Percentiles rank a stretch among this genome's conserved stretches.
phyloP scores from a whole-genome alignment of 2,329 filamentous ascomycete genomes.

The Nemania sp. region DNA sequence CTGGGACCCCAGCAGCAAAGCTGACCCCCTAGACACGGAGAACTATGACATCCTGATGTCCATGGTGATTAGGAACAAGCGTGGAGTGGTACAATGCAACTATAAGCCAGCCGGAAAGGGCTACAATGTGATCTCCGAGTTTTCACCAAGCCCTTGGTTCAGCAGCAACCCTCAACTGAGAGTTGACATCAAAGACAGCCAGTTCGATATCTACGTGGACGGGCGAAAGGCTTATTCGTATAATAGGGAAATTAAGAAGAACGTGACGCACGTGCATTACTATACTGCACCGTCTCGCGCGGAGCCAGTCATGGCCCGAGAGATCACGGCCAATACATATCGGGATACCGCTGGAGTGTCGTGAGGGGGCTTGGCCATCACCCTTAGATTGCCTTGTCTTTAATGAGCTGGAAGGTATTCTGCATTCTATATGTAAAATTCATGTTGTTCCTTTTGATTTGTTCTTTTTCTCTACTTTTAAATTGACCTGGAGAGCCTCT shows the following conservation, averaged over 20 bases:
- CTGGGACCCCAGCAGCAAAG: slow-evolving; percentile 12
- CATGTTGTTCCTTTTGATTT: too few relatives aligned
- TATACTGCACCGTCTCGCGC: slow-evolving; percentile 15
- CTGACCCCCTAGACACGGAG: slow-evolving; percentile 18
- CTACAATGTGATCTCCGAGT: slow-evolving; percentile 15
- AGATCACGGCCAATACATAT: slow-evolving; percentile 21
- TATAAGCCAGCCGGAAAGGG: slow-evolving; percentile 17
- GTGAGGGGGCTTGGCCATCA: not conserved
- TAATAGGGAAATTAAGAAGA: slow-evolving; percentile 18
- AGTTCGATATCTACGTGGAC: slow-evolving; percentile 20
- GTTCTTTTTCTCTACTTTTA: too few relatives aligned
- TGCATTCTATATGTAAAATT: too few relatives aligned
- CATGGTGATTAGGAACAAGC: slow-evolving; percentile 20
- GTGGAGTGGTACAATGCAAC: slow-evolving; percentile 19
- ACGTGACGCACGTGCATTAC: slow-evolving; percentile 24
- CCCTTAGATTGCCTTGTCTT: too few relatives aligned
- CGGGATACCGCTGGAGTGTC: not conserved
- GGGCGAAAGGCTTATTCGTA: slow-evolving; percentile 6
- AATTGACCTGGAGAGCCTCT: too few relatives aligned
- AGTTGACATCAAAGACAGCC: slow-evolving; percentile 17
- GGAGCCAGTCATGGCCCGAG: slow-evolving; percentile 19
- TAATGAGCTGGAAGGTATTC: too few relatives aligned
- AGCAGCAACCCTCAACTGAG: slow-evolving; percentile 11
- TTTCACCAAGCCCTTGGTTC: slow-evolving; percentile 24
- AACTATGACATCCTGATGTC: slow-evolving; percentile 24